Evolutionary conservation across 2,329 filamentous ascomycete species (phyloP).

Genomic region (Aspergillus sp.): DNA sequence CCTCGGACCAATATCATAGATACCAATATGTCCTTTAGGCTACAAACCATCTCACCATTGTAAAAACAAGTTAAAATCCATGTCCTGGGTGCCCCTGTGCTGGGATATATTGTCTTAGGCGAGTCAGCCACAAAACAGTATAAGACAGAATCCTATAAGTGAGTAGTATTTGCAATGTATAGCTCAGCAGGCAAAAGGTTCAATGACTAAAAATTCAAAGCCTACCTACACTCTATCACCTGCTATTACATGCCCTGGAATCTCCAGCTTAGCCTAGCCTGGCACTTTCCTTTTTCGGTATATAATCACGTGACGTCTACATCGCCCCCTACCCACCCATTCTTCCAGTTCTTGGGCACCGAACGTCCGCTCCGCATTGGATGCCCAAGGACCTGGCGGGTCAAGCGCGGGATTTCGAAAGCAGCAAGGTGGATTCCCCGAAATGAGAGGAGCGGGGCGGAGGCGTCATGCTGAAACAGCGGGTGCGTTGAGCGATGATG

Average conservation of each 20-base stretch:
- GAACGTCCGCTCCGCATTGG: conserved; percentile 4
- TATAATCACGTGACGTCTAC: neutral
- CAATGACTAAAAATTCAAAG: too few relatives aligned
- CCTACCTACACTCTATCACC: neutral
- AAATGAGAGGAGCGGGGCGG: neutral
- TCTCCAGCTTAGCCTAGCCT: neutral
- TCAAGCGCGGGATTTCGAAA: neutral
- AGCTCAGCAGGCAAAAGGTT: too few relatives aligned
- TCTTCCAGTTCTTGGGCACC: neutral
- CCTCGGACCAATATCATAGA: neutral
- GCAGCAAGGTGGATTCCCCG: neutral
- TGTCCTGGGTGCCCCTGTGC: neutral
- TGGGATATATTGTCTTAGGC: too few relatives aligned
- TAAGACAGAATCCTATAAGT: too few relatives aligned
- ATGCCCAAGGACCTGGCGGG: neutral
- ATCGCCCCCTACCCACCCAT: conserved; percentile 1
- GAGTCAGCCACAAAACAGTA: too few relatives aligned
- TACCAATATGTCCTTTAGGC: neutral
- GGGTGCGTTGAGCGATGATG: neutral
- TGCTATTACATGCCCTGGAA: neutral
- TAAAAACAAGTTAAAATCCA: neutral
- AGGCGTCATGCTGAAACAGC: neutral
- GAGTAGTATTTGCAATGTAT: too few relatives aligned
- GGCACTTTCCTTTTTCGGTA: neutral
- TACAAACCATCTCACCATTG: neutral